Percentiles rank a stretch among this genome's conserved stretches.
Evolutionary conservation across 305 asterid genomes (phyloP).

Genomic region (Plantago coronopus): DNA sequence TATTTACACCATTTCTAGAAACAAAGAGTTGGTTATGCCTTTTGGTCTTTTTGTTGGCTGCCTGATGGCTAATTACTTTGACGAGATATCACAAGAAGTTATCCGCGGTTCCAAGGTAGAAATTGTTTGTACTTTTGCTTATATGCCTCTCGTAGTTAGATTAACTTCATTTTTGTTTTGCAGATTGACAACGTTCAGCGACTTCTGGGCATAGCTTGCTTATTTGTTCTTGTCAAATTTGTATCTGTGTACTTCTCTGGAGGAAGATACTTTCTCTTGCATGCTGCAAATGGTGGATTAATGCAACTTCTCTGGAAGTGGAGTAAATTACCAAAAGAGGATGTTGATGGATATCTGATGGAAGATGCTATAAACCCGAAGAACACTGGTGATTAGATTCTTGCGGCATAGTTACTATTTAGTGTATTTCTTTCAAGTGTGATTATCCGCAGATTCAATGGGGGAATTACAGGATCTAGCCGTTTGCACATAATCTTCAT

Average conservation of each 20-base stretch:
- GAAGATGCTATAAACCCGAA: slow-evolving; percentile 24
- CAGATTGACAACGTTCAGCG: slow-evolving; percentile 40
- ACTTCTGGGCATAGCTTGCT: slow-evolving; percentile 39
- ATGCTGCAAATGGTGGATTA: slow-evolving; percentile 58
- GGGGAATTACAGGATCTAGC: not conserved
- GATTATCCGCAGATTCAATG: not conserved
- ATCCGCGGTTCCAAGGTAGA: slow-evolving; percentile 35
- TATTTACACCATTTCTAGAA: slow-evolving; percentile 40
- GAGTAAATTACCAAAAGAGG: slow-evolving; percentile 27
- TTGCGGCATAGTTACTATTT: not conserved
- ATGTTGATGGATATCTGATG: slow-evolving; percentile 17
- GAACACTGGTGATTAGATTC: slow-evolving; percentile 24
- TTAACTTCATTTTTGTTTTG: slow-evolving; percentile 20
- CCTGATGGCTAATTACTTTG: slow-evolving; percentile 35
- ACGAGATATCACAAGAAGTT: slow-evolving; percentile 41
- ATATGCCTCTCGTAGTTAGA: not conserved
- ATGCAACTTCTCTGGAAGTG: slow-evolving; percentile 55
- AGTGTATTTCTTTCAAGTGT: not conserved
- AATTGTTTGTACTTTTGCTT: not conserved
- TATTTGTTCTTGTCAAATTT: slow-evolving; percentile 45
- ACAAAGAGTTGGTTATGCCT: slow-evolving; percentile 57
- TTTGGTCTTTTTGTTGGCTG: slow-evolving; percentile 55
- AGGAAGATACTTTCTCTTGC: slow-evolving; percentile 40
- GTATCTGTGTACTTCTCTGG: slow-evolving; percentile 24
- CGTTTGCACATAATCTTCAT: not conserved